A percentile compares a stretch with the other conserved stretches of the same genome.
These are phyloP conservation scores for Annulohypoxylon stygium DNA, from an alignment of 495 filamentous ascomycete genomes.

Conservation along the genomic window DNA sequence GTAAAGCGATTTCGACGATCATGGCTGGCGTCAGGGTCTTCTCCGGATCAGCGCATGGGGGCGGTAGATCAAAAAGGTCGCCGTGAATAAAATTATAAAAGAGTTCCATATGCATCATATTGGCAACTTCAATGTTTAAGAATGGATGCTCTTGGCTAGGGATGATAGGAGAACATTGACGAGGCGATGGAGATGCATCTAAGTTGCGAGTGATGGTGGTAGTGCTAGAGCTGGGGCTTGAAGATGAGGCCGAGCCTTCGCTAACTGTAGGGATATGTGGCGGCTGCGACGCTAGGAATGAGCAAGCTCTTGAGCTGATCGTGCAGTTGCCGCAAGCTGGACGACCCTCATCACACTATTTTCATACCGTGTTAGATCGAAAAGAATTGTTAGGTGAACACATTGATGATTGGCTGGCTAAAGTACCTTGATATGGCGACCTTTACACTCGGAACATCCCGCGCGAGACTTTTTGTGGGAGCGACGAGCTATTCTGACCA, in stretches of 20 bases:
- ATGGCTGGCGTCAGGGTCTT: neutral
- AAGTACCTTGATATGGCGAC: slow-evolving; percentile 42
- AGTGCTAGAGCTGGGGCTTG: slow-evolving; percentile 12
- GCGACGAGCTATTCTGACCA: slow-evolving; percentile 25
- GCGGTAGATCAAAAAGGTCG: slow-evolving; percentile 34
- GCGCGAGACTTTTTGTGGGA: slow-evolving; percentile 38
- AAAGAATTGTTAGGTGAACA: neutral
- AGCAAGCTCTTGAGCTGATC: slow-evolving; percentile 35
- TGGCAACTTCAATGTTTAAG: slow-evolving; percentile 30
- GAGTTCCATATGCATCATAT: slow-evolving; percentile 39
- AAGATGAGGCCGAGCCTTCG: slow-evolving; percentile 1
- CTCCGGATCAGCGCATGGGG: slow-evolving; percentile 6
- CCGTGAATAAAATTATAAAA: slow-evolving; percentile 29
- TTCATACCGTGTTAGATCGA: neutral
- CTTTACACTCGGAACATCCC: slow-evolving; percentile 42
- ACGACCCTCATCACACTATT: slow-evolving; percentile 38
- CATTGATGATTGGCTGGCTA: neutral
- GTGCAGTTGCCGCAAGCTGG: slow-evolving; percentile 41
- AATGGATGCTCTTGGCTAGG: slow-evolving; percentile 7
- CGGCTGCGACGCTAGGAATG: slow-evolving; percentile 35
- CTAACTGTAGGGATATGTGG: slow-evolving; percentile 15
- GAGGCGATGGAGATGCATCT: slow-evolving; percentile 22
- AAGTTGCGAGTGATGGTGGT: slow-evolving; percentile 1
- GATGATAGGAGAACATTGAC: slow-evolving; percentile 20
- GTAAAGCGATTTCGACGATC: slow-evolving; percentile 24